Base-by-base conservation (phyloP, 805 yeast genomes). In the Cyberlindnera americana region DNA sequence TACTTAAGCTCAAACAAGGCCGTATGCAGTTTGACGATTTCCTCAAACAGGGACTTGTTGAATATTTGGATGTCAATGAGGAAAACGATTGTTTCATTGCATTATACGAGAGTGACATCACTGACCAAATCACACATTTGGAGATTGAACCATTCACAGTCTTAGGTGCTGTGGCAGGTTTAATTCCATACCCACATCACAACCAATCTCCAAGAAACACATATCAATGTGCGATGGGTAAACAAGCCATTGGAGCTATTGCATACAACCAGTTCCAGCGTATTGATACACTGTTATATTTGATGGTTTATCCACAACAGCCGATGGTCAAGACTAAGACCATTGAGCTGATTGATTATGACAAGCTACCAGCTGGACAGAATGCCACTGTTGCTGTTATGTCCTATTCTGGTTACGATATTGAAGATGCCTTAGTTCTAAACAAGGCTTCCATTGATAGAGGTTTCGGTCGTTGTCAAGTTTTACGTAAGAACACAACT, bases 191-290 rank as follows among this genome's bases (percentile, higher is more conserved):
- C 57, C 95, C 95, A 33, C 95, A 86, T 59, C 95, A 86, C 61
- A 86, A 86, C 65, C 95, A 86, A 66, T 84, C 95, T 5, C 95
- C 95, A 31, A 78, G 95, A 72, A 86, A 86, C 64, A 86, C 95
- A 5, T 86, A 86, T 65, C 95, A 86, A 65, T 86, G 95, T 73
- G 95, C 95, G 59, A 86, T 86, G 95, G 95, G 96, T 79, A 88
- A 88, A 66, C 99, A 93, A 69, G 99, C 99, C n/a, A 91, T 93
- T 64, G 99, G 99, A 52, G 98, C 98, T 3, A 93, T 93, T 65
- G 96, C 95, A 10, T 93, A 93, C 62, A 93, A 93, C 63, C 99
- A 93, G 66, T 86, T 93, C 67, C 77, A 88, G 59, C 81, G 99
- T 63, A 91, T 93, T 50, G 99, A 93, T 59, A 93, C 99, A 1